Evolutionary conservation across 306 rosid species (phyloP), one percentile per base, ranked within the genome.

Genomic region (Urtica urens): DNA sequence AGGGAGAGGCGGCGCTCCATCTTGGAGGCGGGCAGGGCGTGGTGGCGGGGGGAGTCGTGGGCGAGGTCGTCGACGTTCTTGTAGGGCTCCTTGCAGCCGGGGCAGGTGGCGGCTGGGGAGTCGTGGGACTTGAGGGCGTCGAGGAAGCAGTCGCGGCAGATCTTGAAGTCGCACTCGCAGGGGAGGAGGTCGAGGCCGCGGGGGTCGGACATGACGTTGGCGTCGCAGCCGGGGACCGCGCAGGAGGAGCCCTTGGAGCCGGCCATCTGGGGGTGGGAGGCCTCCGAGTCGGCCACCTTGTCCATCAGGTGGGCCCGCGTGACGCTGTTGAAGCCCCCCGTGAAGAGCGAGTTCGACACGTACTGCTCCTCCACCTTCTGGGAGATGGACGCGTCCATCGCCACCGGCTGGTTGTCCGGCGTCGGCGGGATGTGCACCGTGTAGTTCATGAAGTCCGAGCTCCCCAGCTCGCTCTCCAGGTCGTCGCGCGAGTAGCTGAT

Each of bases 361-460:
- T 88, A 81, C 48, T 83, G 95, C 75, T 88, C 95, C 73, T 88
- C 97, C 19, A 88, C 93, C 64, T 81, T 83, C 69, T 88, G 93
- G 0, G 97, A 72, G 62, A 84, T 70, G 6, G 83, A 65, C 8
- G 77, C 74, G 72, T 88, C 90, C 97, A 88, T 88, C 14, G 95
- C 90, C 97, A 88, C 84, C 14, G 95, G 97, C 29, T 88, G 97
- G 78, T 88, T 88, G 59, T 88, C 95, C 0, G 97, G 97, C 13
- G 97, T 88, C 25, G 80, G 90, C 2, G 97, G 97, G 43, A 83
- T 60, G 41, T 88, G 95, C 53, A 88, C 97, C 0, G 90, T 88
- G 19, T 88, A 88, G 63, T 81, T 78, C 88, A 72, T 66, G 60
- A 64, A 88, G 34, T 83, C 96, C 49, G 42, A 58, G 45, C 77